Conservation (phyloP, 2,329 filamentous ascomycete species). For the Verticillium longisporum region DNA sequence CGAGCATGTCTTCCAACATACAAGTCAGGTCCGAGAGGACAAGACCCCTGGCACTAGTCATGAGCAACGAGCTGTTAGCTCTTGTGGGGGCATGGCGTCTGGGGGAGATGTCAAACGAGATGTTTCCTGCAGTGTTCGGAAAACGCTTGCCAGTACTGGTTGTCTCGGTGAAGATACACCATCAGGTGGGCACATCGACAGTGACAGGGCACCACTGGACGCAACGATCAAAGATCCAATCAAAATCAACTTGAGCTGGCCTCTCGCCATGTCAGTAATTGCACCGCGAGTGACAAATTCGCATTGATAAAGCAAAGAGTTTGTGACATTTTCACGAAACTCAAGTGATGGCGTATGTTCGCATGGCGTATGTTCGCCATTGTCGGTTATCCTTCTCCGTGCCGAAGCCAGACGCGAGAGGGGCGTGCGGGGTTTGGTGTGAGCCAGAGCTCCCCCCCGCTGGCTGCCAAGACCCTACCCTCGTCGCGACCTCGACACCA, state of each 20-base stretch:
- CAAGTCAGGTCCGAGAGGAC: neutral
- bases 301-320: too few species aligned
- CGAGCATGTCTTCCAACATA: neutral
- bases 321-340: too few species aligned
- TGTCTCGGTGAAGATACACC: neutral
- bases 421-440: neutral
- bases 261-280: neutral
- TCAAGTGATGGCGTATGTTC: too few species aligned
- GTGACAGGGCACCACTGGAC: too few species aligned
- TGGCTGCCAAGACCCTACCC: neutral
- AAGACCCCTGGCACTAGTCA: conserved; percentile 1
- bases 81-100: neutral
- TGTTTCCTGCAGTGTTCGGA: neutral
- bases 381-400: conserved; percentile 1
- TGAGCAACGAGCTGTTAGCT: neutral
- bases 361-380: neutral
- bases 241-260: neutral
- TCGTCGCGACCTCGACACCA: too few species aligned
- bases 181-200: too few species aligned
- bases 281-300: too few species aligned
- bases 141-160: conserved; percentile 1
- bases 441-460: neutral
- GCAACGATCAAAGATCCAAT: too few species aligned
- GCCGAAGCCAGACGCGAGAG: neutral
- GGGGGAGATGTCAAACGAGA: neutral